Conservation (phyloP, 2,329 filamentous ascomycete species). For the Amylocarpus encephaloides region DNA sequence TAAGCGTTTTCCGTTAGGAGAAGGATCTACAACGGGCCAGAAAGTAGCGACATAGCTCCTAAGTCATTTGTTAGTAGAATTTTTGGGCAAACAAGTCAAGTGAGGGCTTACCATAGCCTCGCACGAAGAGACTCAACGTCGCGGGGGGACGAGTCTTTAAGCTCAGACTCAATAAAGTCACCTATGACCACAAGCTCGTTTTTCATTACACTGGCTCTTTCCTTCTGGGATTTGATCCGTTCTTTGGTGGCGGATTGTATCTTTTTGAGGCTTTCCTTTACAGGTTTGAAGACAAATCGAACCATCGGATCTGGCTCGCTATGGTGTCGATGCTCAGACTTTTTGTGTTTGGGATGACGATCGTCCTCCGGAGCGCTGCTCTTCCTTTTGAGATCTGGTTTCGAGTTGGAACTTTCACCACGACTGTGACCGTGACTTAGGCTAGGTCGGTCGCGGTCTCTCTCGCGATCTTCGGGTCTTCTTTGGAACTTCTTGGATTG, state of each 20-base stretch:
- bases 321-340: conserved; percentile 42
- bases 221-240: conserved; percentile 55
- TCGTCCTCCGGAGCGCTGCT: conserved; percentile 49
- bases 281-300: conserved; percentile 47
- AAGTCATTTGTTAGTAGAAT: conserved; percentile 14
- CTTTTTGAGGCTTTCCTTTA: conserved; percentile 52
- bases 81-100: neutral
- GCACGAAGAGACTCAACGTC: conserved; percentile 23
- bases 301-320: conserved; percentile 30
- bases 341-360: conserved; percentile 44
- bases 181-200: conserved; percentile 55
- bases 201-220: conserved; percentile 55
- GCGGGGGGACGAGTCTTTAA: conserved; percentile 17
- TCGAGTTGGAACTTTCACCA: conserved; percentile 34
- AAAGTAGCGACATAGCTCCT: conserved; percentile 31
- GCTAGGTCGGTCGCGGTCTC: conserved; percentile 41
- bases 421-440: conserved; percentile 38
- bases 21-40: conserved; percentile 28
- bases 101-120: conserved; percentile 28
- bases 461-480: conserved; percentile 38
- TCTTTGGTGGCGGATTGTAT: conserved; percentile 57
- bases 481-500: conserved; percentile 38
- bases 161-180: conserved; percentile 48
- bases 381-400: conserved; percentile 52
- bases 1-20: conserved; percentile 22